Evolutionary conservation across 2,329 filamentous ascomycete species (phyloP), one percentile per base, ranked within the genome.

Genomic region (Ceratocystis cacaofunesta): DNA sequence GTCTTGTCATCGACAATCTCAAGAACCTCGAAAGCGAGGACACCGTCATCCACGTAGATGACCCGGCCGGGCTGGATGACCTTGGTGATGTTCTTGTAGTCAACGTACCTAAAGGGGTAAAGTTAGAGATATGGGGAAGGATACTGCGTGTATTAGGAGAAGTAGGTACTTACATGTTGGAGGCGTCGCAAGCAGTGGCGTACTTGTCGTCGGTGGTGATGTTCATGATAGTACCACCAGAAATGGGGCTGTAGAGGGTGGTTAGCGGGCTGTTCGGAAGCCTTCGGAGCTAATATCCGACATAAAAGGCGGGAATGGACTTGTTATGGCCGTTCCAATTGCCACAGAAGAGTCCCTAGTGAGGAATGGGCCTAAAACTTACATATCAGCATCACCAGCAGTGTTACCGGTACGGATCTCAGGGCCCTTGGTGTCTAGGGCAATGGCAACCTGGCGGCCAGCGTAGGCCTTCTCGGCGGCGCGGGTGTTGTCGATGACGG

Each of bases 51-150:
- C 72, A 99, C 94, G 79, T 95, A 99, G 82, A 99, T 95, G 77
- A 88, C 87, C 73, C 94, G 92, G 74, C 92, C 94, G 68, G 84
- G 81, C 75, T 89, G 78, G 74, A 99, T 97, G 72, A 99, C 94
- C 81, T 95, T 96, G 79, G 92, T 96, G 78, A 99, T 97, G 83
- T 99, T 99, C 86, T 95, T 95, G 84, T 99, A 97, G 82, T 97
- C 92, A 73, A 97, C 88, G 74, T 91, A 96, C 86, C 89, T 92
- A 69, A 2, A 15, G 44, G 15, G 15, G 17, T 0, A 50, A 32
- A 36, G n/a, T n/a, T 10, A 52, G 7, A 63, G 17, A 55, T 1
- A n/a, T 10, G 32, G 19, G n/a, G 15, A 48, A 17, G 30, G 48
- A 22, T 1, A 41, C 12, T 5, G 36, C 36, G 36, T 41, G 36